These are phyloP conservation scores for Zygosaccharomyces siamensis DNA, from an alignment of 805 yeast genomes.

Conservation along the genomic window DNA sequence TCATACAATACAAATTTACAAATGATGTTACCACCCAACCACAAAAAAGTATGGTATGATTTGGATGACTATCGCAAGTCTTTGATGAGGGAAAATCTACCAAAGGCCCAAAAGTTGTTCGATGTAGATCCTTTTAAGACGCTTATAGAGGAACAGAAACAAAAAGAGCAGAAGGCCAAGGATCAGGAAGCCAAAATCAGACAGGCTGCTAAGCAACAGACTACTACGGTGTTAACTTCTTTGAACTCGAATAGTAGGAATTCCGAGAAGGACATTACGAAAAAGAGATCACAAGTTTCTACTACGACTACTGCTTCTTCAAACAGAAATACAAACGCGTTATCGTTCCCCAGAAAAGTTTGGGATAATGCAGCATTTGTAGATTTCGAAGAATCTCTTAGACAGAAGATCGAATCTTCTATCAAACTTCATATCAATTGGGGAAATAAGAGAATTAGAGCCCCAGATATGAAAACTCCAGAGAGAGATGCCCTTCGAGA, in stretches of 20 bases:
- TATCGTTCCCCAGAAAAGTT: constrained; percentile 44
- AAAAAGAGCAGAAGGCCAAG: constrained; percentile 40
- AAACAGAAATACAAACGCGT: constrained; percentile 1
- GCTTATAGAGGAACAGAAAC: constrained; percentile 51
- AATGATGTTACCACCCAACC: constrained; percentile 81
- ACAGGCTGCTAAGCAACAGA: constrained; percentile 47
- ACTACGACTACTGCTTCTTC: not conserved
- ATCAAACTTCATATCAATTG: constrained; percentile 56
- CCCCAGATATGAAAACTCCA: constrained; percentile 4
- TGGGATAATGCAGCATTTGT: constrained; percentile 71
- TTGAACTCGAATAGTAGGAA: constrained; percentile 15
- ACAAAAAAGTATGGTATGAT: constrained; percentile 70
- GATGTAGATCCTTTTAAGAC: constrained; percentile 74
- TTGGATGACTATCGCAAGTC: constrained; percentile 57
- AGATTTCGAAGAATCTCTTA: constrained; percentile 58
- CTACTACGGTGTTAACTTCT: constrained; percentile 44
- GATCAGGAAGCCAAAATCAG: constrained; percentile 44
- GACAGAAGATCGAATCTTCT: constrained; percentile 58
- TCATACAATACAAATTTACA: constrained; percentile 78
- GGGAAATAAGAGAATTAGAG: constrained; percentile 29
- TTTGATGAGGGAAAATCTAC: constrained; percentile 43
- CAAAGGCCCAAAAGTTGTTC: constrained; percentile 49
- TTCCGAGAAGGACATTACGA: not conserved
- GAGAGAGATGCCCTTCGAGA: constrained; percentile 24
- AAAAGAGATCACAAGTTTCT: not conserved